Evolutionary conservation across 345 rosid genomes (phyloP), one percentile per base, ranked within the genome.

Genomic region (Theobroma cacao): DNA sequence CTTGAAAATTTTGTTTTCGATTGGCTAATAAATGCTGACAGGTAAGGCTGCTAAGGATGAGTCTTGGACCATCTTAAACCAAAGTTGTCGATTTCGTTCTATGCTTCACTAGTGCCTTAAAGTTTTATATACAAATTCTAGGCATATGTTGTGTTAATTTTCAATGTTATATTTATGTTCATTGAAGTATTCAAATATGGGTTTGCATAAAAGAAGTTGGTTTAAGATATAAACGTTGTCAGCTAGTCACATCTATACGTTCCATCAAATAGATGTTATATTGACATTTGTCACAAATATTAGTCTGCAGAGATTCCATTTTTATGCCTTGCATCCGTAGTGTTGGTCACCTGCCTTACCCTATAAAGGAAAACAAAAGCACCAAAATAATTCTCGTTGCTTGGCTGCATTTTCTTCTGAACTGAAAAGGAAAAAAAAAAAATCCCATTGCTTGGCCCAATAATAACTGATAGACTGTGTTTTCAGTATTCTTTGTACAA

Each of bases 1-100:
- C 98, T 95, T 84, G 99, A 95, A 84, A 93, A 90, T 85, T 95
- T 95, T 90, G 97, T 92, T 83, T 95, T 95, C 84, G 98, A 95
- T 82, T 95, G 99, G 99, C 87, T 95, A 41, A 95, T 95, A 76
- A 94, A 95, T 82, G 99, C 99, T 10, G 98, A 95, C 86, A 90
- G 97, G 99, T 94, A 85, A 75, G 86, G 83, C 69, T 82, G 41
- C 74, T 30, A 34, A 45, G 0, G 41, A 18, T 31, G 4, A 78
- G 66, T 53, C 79, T 83, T 52, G 61, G 60, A 75, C 76, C 66
- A 68, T 81, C 48, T 75, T 48, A 41, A 79, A 75, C 45, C 33
- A 30, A 26, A 77, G n/a, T 66, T 50, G 8, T 74, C 69, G 34
- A 24, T 82, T 75, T 64, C 65, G 41, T 59, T 45, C 61, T 74